Conservation (phyloP, 106 monocot species). For the Alisma plantagoaquatica region DNA sequence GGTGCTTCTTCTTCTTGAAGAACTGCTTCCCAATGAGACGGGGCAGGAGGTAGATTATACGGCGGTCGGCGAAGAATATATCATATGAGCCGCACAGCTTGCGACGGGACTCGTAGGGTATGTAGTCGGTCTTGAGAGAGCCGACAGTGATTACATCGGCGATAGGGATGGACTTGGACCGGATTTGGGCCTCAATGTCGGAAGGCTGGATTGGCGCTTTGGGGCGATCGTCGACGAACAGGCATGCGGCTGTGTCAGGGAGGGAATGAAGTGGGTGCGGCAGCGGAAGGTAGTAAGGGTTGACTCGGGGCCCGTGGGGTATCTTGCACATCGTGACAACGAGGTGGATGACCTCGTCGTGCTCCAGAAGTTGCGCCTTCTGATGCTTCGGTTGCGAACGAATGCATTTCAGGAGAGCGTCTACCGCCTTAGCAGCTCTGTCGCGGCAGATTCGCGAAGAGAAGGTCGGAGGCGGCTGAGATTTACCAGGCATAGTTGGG, state of each 20-base stretch:
- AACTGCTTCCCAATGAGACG: conserved; percentile 21
- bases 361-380: conserved; percentile 27
- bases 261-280: not conserved
- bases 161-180: conserved; percentile 1
- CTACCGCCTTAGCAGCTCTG: conserved; percentile 19
- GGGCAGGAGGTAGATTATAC: conserved; percentile 17
- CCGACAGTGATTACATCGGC: conserved; percentile 16
- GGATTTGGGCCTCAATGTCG: not conserved
- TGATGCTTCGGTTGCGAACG: conserved; percentile 3
- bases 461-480: not conserved
- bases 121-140: conserved; percentile 11
- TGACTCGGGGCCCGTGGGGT: conserved; percentile 22
- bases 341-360: conserved; percentile 37
- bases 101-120: conserved; percentile 17
- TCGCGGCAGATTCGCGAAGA: conserved; percentile 4
- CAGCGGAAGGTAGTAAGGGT: conserved; percentile 22
- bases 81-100: conserved; percentile 27
- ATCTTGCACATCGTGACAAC: conserved; percentile 31
- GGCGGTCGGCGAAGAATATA: conserved; percentile 23
- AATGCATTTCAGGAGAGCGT: conserved; percentile 28
- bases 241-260: too few relatives aligned
- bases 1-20: conserved; percentile 31
- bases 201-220: not conserved
- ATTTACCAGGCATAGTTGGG: too few relatives aligned
- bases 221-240: conserved; percentile 21